These are phyloP conservation scores for Neckera pumila DNA, from an alignment of 225 moss, liverwort and hornwort species.

Conservation along the genomic window DNA sequence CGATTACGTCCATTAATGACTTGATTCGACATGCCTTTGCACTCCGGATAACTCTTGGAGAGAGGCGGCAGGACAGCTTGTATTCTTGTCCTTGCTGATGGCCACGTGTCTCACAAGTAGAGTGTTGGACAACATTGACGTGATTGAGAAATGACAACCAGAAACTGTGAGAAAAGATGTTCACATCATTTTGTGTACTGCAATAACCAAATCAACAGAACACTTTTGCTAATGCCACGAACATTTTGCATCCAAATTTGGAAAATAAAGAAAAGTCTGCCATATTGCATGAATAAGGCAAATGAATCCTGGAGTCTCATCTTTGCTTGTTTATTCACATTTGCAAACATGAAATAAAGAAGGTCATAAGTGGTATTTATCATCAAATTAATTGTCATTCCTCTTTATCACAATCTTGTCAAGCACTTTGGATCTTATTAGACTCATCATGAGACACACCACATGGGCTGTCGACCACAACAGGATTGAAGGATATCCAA, in stretches of 20 bases:
- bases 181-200: neutral
- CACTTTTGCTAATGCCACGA: neutral
- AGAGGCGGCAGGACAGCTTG: neutral
- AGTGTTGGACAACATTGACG: neutral
- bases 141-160: neutral
- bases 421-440: neutral
- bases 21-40: neutral
- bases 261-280: neutral
- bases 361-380: too few species aligned
- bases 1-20: neutral
- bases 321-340: neutral
- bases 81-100: neutral
- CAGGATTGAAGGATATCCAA: neutral
- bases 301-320: neutral
- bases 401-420: neutral
- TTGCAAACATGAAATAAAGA: neutral
- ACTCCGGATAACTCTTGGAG: neutral
- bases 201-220: neutral
- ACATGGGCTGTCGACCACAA: fast-evolving
- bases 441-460: too few species aligned
- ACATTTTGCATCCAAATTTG: neutral
- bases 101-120: neutral
- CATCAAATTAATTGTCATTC: neutral
- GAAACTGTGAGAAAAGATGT: neutral
- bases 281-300: neutral